These are phyloP conservation scores for Fusarium humuli DNA, from an alignment of 2,329 filamentous ascomycete species.

Conservation along the genomic window DNA sequence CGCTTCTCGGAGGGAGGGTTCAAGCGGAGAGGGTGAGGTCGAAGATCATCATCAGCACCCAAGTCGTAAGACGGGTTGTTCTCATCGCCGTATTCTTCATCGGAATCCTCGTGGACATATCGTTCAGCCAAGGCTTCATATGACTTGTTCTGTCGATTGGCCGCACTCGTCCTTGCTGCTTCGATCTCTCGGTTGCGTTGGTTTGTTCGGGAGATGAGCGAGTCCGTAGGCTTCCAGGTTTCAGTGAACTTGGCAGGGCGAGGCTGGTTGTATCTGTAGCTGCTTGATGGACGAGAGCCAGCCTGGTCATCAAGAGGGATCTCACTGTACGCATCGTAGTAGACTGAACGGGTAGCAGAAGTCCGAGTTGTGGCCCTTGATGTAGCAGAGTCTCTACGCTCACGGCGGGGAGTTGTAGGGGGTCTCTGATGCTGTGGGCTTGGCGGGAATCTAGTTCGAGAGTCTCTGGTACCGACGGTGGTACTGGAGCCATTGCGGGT, in stretches of 20 bases:
- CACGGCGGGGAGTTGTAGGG: constrained; percentile 57
- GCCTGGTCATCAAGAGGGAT: constrained; percentile 59
- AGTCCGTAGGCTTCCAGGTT: constrained; percentile 66
- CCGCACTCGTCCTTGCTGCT: constrained; percentile 50
- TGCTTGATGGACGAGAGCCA: constrained; percentile 44
- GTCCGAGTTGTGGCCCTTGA: constrained; percentile 61
- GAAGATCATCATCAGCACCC: constrained; percentile 48
- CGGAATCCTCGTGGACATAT: constrained; percentile 57
- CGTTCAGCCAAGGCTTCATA: constrained; percentile 62
- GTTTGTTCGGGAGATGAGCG: constrained; percentile 65
- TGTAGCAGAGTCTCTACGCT: constrained; percentile 58
- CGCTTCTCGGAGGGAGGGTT: constrained; percentile 55
- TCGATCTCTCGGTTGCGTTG: constrained; percentile 61
- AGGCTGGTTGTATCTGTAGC: constrained; percentile 45
- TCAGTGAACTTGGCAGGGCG: constrained; percentile 64
- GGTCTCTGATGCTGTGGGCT: constrained; percentile 64
- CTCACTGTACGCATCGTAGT: constrained; percentile 62
- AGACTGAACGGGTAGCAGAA: constrained; percentile 54
- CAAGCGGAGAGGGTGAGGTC: constrained; percentile 66
- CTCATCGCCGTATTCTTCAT: constrained; percentile 56
- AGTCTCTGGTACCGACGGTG: constrained; percentile 65
- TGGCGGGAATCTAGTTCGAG: constrained; percentile 65
- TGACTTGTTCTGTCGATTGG: constrained; percentile 50
- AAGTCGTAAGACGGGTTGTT: constrained; percentile 48
- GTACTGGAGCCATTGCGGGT: constrained; percentile 75